These are phyloP conservation scores for Mayamaea pseudoterrestris DNA, from an alignment of 108 stramenopile genomes.

Conservation along the genomic window DNA sequence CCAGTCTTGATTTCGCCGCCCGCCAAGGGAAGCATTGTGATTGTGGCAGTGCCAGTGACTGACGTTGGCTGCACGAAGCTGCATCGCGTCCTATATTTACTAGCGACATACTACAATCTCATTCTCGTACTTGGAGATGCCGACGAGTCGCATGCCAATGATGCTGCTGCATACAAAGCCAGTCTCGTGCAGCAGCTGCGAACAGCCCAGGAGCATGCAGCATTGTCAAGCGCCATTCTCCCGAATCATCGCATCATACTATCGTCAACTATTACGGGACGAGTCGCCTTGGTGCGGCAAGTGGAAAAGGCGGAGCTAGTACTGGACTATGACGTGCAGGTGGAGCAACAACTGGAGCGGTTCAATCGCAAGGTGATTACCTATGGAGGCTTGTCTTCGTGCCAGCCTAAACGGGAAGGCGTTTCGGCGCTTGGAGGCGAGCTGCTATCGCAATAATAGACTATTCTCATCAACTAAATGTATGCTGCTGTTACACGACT, in stretches of 20 bases:
- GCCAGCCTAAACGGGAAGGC: background rate
- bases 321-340: constrained; percentile 12
- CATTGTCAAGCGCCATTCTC: constrained; percentile 5
- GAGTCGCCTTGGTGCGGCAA: constrained; percentile 15
- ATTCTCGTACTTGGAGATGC: constrained; percentile 8
- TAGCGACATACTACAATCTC: constrained; percentile 16
- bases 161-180: background rate
- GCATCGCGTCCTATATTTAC: constrained; percentile 10
- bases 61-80: constrained; percentile 11
- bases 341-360: constrained; percentile 7
- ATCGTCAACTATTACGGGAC: constrained; percentile 7
- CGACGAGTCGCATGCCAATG: background rate
- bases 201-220: background rate
- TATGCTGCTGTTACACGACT: no score
- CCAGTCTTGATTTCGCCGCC: no score
- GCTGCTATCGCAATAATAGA: background rate
- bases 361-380: constrained; percentile 10
- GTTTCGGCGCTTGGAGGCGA: background rate
- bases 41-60: constrained; percentile 5
- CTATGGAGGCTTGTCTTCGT: constrained; percentile 7
- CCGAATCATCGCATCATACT: constrained; percentile 13
- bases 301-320: constrained; percentile 8
- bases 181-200: background rate
- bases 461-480: no score
- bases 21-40: constrained; percentile 12